Percentiles rank a stretch among this genome's conserved stretches.
Conservation (phyloP, 2,329 filamentous ascomycete genomes). For the Ophiostoma piceae region DNA sequence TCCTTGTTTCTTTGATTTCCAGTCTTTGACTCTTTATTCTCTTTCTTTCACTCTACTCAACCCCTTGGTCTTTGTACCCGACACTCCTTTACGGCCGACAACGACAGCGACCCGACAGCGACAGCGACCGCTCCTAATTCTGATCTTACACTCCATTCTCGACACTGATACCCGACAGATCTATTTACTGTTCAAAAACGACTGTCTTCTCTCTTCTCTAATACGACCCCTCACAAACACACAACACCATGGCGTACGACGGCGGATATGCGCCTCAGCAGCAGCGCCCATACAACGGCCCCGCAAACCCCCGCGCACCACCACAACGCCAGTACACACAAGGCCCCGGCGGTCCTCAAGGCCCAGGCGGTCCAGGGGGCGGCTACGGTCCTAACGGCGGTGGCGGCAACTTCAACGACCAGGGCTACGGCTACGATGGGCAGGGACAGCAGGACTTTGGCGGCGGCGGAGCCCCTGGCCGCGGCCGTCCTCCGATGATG, state of each 20-base stretch:
- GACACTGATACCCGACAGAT: background rate
- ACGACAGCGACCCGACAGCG: background rate
- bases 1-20: background rate
- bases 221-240: background rate
- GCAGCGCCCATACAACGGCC: constrained; percentile 45
- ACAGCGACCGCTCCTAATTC: background rate
- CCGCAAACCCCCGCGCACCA: constrained; percentile 40
- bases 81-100: constrained; percentile 13
- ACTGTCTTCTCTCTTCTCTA: background rate
- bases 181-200: background rate
- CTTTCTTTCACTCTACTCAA: background rate
- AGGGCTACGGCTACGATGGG: constrained; percentile 42
- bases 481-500: constrained; percentile 39
- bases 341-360: constrained; percentile 29
- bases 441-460: constrained; percentile 43
- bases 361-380: constrained; percentile 27
- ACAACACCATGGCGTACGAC: constrained; percentile 46
- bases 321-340: constrained; percentile 37
- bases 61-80: constrained; percentile 18
- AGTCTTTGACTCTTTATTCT: background rate
- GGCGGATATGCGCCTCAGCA: constrained; percentile 39
- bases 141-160: background rate
- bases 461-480: constrained; percentile 30
- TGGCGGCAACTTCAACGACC: constrained; percentile 32
- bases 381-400: constrained; percentile 36